phyloP scores from a whole-genome alignment of 495 filamentous ascomycete genomes.

The Chaetomium cochliodes region DNA sequence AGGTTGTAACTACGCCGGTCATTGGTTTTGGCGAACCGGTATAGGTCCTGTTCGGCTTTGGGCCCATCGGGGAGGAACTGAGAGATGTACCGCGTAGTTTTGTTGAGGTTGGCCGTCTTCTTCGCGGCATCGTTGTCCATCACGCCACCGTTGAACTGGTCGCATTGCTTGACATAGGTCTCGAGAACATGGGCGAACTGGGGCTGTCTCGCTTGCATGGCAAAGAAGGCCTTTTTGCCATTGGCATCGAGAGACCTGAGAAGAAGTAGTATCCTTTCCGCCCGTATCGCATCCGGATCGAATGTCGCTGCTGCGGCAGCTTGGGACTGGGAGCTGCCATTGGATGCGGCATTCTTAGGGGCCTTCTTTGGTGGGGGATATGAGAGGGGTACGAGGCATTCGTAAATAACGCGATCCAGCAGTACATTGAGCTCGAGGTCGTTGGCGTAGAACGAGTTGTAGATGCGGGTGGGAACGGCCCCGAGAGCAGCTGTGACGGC shows the following conservation, averaged over 20 bases:
- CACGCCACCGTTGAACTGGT: slow-evolving; percentile 83
- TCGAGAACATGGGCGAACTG: slow-evolving; percentile 67
- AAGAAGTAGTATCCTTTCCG: slow-evolving; percentile 79
- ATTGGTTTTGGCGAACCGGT: slow-evolving; percentile 88
- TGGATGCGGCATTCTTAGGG: slow-evolving; percentile 48
- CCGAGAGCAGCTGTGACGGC: slow-evolving; percentile 66
- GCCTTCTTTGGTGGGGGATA: slow-evolving; percentile 69
- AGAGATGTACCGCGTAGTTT: slow-evolving; percentile 63
- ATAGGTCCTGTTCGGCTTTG: slow-evolving; percentile 67
- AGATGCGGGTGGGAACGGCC: slow-evolving; percentile 78
- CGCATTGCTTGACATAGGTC: slow-evolving; percentile 73
- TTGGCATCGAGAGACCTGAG: slow-evolving; percentile 73
- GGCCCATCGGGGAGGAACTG: slow-evolving; percentile 72
- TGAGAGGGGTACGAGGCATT: slow-evolving; percentile 76
- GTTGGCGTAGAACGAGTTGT: slow-evolving; percentile 88
- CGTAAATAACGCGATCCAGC: slow-evolving; percentile 82
- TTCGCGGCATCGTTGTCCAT: slow-evolving; percentile 68
- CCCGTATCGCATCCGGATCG: slow-evolving; percentile 80
- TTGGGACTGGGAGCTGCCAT: slow-evolving; percentile 58
- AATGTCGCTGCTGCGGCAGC: slow-evolving; percentile 47
- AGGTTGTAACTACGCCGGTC: slow-evolving; percentile 90
- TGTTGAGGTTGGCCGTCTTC: slow-evolving; percentile 65
- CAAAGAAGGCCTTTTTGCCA: slow-evolving; percentile 84
- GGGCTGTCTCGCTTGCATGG: slow-evolving; percentile 73
- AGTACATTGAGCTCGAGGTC: slow-evolving; percentile 80